Evolutionary conservation across 2,329 filamentous ascomycete species (phyloP).

Genomic region (Coniosporium tulheliwenetii): DNA sequence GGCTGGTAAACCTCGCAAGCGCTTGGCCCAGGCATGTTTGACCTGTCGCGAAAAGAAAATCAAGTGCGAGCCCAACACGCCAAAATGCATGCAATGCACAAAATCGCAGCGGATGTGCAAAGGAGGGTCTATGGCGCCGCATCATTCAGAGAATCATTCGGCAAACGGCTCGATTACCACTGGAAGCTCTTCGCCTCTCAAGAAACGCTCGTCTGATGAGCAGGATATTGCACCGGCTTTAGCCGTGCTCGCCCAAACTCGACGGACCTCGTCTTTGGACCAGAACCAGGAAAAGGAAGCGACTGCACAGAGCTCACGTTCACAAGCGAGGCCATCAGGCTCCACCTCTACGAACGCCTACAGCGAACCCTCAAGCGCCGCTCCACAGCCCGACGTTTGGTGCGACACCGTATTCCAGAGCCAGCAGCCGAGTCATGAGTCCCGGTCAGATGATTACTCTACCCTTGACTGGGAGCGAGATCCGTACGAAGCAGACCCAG

Average conservation of each 20-base stretch:
- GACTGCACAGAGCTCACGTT: too few species aligned
- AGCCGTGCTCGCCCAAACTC: too few species aligned
- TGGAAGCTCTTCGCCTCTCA: constrained; percentile 3
- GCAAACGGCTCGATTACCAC: constrained; percentile 3
- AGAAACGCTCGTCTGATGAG: constrained; percentile 7
- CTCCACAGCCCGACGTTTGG: too few species aligned
- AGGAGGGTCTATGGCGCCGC: too few species aligned
- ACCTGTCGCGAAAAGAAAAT: constrained; percentile 96
- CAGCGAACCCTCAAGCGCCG: too few species aligned
- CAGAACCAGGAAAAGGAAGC: too few species aligned
- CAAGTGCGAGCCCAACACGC: constrained; percentile 81
- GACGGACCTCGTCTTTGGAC: too few species aligned
- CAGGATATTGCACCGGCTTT: too few species aligned
- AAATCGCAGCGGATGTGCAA: constrained; percentile 71
- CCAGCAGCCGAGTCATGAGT: constrained; percentile 7
- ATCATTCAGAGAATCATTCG: constrained; percentile 8
- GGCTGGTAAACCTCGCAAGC: constrained; percentile 81
- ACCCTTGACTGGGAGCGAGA: constrained; percentile 29
- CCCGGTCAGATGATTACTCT: constrained; percentile 11
- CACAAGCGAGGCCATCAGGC: too few species aligned
- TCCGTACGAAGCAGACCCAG: constrained; percentile 35
- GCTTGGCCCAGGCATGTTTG: constrained; percentile 80
- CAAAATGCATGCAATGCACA: constrained; percentile 80
- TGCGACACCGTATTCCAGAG: constrained; percentile 6
- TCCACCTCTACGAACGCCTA: constrained; percentile 10